These are phyloP conservation scores for Fusarium beomiforme DNA, from an alignment of 2,329 filamentous ascomycete species.

Conservation along the genomic window DNA sequence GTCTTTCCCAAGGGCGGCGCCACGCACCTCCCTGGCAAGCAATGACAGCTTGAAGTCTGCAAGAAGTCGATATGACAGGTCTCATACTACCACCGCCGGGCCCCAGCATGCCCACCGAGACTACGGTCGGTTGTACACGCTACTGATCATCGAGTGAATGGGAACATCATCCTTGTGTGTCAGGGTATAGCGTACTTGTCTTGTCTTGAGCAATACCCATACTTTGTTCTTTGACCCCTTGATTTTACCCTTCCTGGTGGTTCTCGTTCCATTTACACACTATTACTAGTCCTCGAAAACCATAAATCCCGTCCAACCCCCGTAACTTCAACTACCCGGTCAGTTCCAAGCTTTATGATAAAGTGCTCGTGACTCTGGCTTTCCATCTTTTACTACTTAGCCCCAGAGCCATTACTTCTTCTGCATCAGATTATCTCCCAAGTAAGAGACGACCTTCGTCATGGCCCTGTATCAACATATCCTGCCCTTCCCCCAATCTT, in stretches of 20 bases:
- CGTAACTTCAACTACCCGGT: conserved; percentile 31
- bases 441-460: neutral
- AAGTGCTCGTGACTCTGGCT: conserved; percentile 15
- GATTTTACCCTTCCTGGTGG: conserved; percentile 35
- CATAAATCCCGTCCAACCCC: conserved; percentile 49
- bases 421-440: neutral
- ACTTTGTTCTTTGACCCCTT: conserved; percentile 34
- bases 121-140: conserved; percentile 40
- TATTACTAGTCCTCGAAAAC: conserved; percentile 39
- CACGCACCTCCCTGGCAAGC: conserved; percentile 37
- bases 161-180: conserved; percentile 35
- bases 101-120: conserved; percentile 37
- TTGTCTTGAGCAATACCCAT: conserved; percentile 28
- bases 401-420: neutral
- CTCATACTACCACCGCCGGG: conserved; percentile 40
- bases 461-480: conserved; percentile 23
- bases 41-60: conserved; percentile 44
- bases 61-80: conserved; percentile 50
- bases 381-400: conserved; percentile 3
- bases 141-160: conserved; percentile 43
- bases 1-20: conserved; percentile 36
- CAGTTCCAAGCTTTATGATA: conserved; percentile 23
- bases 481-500: neutral
- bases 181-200: conserved; percentile 29
- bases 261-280: conserved; percentile 26